These are phyloP conservation scores for Gnomoniopsis smithogilvyi DNA, from an alignment of 2,329 filamentous ascomycete genomes.

Conservation along the genomic window DNA sequence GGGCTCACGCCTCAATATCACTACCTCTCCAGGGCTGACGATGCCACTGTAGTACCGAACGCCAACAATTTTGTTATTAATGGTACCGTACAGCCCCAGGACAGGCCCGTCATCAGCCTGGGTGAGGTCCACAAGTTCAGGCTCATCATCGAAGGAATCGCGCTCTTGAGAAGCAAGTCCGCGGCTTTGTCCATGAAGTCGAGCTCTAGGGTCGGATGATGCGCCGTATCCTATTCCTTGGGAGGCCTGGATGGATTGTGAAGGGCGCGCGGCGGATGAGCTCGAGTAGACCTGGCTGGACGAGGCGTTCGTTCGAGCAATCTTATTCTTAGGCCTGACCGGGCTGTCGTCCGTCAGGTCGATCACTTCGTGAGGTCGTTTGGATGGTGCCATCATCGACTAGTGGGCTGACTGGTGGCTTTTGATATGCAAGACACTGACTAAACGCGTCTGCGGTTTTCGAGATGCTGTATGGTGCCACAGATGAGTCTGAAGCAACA, in stretches of 20 bases:
- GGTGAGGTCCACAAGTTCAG: constrained; percentile 40
- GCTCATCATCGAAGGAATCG: constrained; percentile 28
- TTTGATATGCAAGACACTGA: neutral
- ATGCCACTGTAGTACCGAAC: constrained; percentile 55
- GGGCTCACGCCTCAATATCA: constrained; percentile 58
- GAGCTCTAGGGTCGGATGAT: neutral
- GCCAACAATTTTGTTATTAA: constrained; percentile 56
- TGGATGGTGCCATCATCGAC: constrained; percentile 22
- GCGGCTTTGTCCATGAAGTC: neutral
- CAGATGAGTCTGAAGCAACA: no score
- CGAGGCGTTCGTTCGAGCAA: constrained; percentile 22
- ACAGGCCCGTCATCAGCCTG: constrained; percentile 39
- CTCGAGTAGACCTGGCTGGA: constrained; percentile 8
- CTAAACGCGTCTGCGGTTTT: neutral
- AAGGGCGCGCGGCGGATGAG: neutral
- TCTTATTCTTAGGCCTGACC: neutral
- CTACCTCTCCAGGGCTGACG: constrained; percentile 56
- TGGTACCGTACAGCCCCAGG: constrained; percentile 45
- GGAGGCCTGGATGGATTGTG: constrained; percentile 3
- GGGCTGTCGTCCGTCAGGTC: constrained; percentile 40
- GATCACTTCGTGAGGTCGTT: constrained; percentile 35
- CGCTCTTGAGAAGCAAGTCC: neutral
- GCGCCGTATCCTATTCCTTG: neutral
- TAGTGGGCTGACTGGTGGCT: neutral
- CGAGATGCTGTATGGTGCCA: no score